A percentile compares a stretch with the other conserved stretches of the same genome.
phyloP scores from a whole-genome alignment of 768 basidiomycete species.

The Leccinum variicolor region DNA sequence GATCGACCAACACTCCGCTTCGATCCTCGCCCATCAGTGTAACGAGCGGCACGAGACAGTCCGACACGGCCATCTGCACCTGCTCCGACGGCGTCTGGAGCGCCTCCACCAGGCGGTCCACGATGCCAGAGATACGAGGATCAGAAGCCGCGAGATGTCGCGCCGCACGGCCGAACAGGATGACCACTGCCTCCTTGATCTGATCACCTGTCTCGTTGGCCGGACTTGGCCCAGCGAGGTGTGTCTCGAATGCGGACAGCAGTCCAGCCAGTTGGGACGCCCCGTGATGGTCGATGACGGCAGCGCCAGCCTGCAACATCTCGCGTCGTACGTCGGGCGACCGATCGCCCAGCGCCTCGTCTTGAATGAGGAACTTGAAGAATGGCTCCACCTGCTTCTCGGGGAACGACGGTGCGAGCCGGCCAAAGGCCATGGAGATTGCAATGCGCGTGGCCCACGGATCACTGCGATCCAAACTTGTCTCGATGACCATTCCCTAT shows the following conservation, averaged over 20 bases:
- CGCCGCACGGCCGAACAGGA: conserved; percentile 90
- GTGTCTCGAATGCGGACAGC: conserved; percentile 77
- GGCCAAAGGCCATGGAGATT: conserved; percentile 61
- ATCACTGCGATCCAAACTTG: conserved; percentile 82
- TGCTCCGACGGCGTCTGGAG: conserved; percentile 93
- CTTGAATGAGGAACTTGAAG: conserved; percentile 83
- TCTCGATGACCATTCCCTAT: conserved; percentile 90
- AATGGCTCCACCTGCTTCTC: conserved; percentile 60
- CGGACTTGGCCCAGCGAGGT: conserved; percentile 52
- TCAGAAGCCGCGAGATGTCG: conserved; percentile 80
- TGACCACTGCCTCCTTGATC: conserved; percentile 93
- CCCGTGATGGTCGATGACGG: conserved; percentile 83
- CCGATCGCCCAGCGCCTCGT: conserved; percentile 86
- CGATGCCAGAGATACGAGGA: conserved; percentile 71
- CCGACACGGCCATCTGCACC: conserved; percentile 94
- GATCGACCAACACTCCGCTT: conserved; percentile 59
- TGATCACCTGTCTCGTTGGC: conserved; percentile 76
- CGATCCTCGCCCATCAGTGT: conserved; percentile 52
- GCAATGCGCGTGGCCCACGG: conserved; percentile 86
- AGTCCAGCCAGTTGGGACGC: conserved; percentile 65
- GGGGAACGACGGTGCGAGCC: conserved; percentile 64
- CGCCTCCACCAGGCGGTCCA: conserved; percentile 83
- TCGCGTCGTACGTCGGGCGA: conserved; percentile 75
- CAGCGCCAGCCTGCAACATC: conserved; percentile 83
- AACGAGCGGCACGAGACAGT: conserved; percentile 88